These are phyloP conservation scores for Ceratocystis diversiconidia DNA, from an alignment of 2,329 filamentous ascomycete species.

Conservation along the genomic window DNA sequence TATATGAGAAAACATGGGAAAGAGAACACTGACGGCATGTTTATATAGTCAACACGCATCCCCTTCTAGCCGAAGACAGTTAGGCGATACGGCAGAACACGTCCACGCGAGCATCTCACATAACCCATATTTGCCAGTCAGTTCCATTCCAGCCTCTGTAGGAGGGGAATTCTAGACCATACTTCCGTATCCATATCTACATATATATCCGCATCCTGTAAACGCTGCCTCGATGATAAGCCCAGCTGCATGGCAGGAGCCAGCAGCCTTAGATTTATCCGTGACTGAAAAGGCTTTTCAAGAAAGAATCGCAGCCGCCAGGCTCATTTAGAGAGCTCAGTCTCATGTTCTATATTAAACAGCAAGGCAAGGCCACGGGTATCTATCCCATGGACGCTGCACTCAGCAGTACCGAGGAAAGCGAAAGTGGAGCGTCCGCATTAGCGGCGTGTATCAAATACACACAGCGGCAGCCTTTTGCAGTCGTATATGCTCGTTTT, in stretches of 20 bases:
- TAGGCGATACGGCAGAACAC: neutral
- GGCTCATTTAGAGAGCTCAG: neutral
- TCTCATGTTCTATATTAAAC: neutral
- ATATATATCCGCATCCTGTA: neutral
- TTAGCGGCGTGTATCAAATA: too few relatives aligned
- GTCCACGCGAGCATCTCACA: neutral
- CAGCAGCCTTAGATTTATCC: neutral
- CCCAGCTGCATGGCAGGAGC: neutral
- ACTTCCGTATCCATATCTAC: neutral
- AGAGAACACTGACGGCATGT: neutral
- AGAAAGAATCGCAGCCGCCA: neutral
- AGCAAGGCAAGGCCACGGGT: too few relatives aligned
- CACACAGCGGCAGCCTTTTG: too few relatives aligned
- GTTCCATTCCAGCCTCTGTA: neutral
- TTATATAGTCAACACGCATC: too few relatives aligned
- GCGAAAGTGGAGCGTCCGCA: too few relatives aligned
- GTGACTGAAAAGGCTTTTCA: neutral
- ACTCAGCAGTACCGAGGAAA: too few relatives aligned
- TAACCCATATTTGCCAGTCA: neutral
- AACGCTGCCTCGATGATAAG: neutral
- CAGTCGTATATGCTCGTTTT: neutral
- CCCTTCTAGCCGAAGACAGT: neutral
- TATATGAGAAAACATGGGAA: neutral
- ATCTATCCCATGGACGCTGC: too few relatives aligned
- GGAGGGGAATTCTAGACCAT: neutral